Evolutionary conservation across 2,329 filamentous ascomycete genomes (phyloP).

Genomic region (Paramyrothecium sp.): DNA sequence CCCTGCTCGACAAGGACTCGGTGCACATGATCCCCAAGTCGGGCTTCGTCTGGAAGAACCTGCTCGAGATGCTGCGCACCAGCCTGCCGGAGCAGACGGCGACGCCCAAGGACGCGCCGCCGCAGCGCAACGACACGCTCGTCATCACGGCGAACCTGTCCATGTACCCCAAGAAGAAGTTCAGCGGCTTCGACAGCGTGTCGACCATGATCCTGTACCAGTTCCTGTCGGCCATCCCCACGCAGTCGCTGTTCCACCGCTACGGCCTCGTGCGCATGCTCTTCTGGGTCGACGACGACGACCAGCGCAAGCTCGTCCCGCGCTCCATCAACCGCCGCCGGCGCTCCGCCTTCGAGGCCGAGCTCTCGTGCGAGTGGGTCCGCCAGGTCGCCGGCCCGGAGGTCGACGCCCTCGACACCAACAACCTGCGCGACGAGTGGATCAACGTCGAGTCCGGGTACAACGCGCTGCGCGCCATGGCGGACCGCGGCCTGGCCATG

Average conservation of each 20-base stretch:
- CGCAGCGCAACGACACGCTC: conserved; percentile 66
- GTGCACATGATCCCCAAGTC: conserved; percentile 53
- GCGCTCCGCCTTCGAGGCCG: conserved; percentile 57
- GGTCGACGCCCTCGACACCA: conserved; percentile 21
- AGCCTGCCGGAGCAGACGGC: conserved; percentile 55
- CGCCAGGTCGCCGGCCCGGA: conserved; percentile 54
- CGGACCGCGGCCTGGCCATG: conserved; percentile 34
- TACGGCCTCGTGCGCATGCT: conserved; percentile 82
- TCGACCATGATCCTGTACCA: conserved; percentile 59
- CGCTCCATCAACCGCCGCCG: conserved; percentile 52
- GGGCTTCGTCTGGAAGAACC: conserved; percentile 59
- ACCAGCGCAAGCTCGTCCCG: conserved; percentile 61
- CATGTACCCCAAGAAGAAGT: conserved; percentile 49
- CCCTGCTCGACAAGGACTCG: conserved; percentile 49
- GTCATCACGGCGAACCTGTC: conserved; percentile 70
- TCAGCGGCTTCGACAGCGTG: conserved; percentile 53
- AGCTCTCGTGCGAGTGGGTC: conserved; percentile 59
- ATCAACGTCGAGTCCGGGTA: conserved; percentile 47
- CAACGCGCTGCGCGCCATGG: conserved; percentile 45
- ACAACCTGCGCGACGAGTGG: conserved; percentile 40
- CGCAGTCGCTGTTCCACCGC: conserved; percentile 62
- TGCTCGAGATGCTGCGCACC: conserved; percentile 48
- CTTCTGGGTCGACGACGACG: conserved; percentile 64
- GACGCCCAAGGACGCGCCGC: conserved; percentile 31
- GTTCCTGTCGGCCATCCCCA: conserved; percentile 57